Evolutionary conservation across 2,329 filamentous ascomycete species (phyloP).

Genomic region (Trematosphaeria pertusa): DNA sequence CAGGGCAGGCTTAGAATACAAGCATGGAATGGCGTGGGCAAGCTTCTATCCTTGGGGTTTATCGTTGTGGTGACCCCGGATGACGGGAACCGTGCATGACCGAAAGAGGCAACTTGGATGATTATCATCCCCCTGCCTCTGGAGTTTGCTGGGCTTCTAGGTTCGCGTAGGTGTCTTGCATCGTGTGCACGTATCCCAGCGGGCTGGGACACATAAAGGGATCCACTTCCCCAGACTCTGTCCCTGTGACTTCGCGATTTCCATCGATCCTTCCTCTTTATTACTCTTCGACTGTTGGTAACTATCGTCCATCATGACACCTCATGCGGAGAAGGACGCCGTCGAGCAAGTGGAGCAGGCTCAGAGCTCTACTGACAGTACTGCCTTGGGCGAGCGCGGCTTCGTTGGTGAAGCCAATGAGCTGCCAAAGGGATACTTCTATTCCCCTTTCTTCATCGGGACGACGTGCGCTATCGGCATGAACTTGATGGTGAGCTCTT

Average conservation of each 20-base stretch:
- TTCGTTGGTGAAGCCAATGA: slow-evolving; percentile 47
- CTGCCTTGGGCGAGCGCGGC: slow-evolving; percentile 48
- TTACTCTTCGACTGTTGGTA: background rate
- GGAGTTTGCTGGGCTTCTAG: too few relatives aligned
- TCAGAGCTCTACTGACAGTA: slow-evolving; percentile 44
- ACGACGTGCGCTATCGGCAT: slow-evolving; percentile 36
- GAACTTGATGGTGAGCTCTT: slow-evolving; percentile 16
- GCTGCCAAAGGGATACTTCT: slow-evolving; percentile 51
- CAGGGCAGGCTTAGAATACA: too few relatives aligned
- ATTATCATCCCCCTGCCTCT: too few relatives aligned
- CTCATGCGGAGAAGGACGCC: slow-evolving; percentile 10
- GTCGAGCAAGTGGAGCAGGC: slow-evolving; percentile 14
- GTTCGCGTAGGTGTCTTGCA: too few relatives aligned
- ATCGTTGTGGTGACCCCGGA: too few relatives aligned
- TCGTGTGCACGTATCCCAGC: too few relatives aligned
- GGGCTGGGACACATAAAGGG: too few relatives aligned
- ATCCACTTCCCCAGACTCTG: slow-evolving; percentile 8
- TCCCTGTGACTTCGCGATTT: slow-evolving; percentile 16
- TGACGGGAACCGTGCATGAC: too few relatives aligned
- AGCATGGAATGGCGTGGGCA: too few relatives aligned
- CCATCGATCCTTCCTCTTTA: background rate
- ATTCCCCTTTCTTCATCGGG: slow-evolving; percentile 48
- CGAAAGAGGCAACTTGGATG: too few relatives aligned
- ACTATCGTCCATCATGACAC: slow-evolving; percentile 1
- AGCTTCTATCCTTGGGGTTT: too few relatives aligned